Evolutionary conservation across 192 early-diverging fungal species (phyloP).

Genomic region (Obelidium mucronatum): DNA sequence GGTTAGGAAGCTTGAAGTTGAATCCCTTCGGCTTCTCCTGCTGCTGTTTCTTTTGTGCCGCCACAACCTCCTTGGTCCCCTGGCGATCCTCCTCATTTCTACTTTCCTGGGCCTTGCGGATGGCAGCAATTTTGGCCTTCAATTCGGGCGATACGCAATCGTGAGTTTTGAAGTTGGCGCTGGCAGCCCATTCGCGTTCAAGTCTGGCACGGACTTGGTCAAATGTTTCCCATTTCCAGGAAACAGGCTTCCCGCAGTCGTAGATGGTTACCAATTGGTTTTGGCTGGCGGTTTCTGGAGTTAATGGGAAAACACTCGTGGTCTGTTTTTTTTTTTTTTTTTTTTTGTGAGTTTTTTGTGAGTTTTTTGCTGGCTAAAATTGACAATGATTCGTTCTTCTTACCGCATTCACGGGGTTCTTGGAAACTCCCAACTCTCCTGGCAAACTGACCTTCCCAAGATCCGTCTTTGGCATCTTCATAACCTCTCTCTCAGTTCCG

Average conservation of each 20-base stretch:
- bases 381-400: background rate
- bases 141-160: conserved; percentile 12
- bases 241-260: conserved; percentile 14
- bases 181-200: conserved; percentile 24
- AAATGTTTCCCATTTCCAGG: conserved; percentile 34
- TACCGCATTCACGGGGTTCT: conserved; percentile 37
- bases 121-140: conserved; percentile 8
- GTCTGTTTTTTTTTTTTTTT: conserved; percentile 5
- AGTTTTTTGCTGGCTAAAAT: no score
- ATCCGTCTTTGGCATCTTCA: conserved; percentile 87
- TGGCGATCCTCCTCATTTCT: conserved; percentile 5
- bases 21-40: no score
- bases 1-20: no score
- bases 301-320: conserved; percentile 15
- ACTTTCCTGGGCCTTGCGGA: conserved; percentile 1
- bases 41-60: background rate
- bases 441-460: conserved; percentile 78
- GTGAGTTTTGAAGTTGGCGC: conserved; percentile 20
- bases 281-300: background rate
- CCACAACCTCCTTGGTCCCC: background rate
- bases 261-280: conserved; percentile 31
- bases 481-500: conserved; percentile 74
- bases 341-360: no score
- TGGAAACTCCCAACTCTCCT: conserved; percentile 64
- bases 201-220: conserved; percentile 27